Evolutionary conservation across 495 filamentous ascomycete genomes (phyloP), one percentile per base, ranked within the genome.

Genomic region (Neohortaea acidophila): DNA sequence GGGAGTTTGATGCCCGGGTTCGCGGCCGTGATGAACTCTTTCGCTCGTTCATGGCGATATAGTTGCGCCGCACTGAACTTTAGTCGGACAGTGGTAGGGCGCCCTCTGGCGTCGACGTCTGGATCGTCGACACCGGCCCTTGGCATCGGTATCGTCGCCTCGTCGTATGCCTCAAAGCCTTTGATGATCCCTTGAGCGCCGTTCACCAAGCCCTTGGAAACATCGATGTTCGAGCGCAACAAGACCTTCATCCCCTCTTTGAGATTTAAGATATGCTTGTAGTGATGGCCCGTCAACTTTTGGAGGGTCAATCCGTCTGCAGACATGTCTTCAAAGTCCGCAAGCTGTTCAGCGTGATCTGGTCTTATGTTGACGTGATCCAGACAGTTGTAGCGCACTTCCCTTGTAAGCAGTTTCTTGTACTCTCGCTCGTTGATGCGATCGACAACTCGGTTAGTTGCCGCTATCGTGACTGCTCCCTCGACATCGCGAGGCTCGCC

Each of bases 181-280:
- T 57, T 36, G 14, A 72, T 57, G 5, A 52, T 39, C 2, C 68
- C 68, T 42, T 67, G 68, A 8, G 61, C 62, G 11, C 68, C 68
- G 36, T 72, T 72, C 4, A 66, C 65, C 3, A 72, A 59, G 1
- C 58, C 55, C 0, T 22, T 12, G 1, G 26, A 5, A 12, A 51
- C 19, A 22, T 57, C 53, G 2, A 68, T 48, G 40, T 72, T 72
- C 9, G 52, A 44, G 7, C 68, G 52, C 2, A 70, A 53, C 19
- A 69, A 56, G 24, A 72, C 66, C 32, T 57, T 55, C 44, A 64
- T 61, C 1, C 52, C 52, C 13, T 55, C 24, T 41, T 68, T 69
- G 8, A 70, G 49, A 19, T 49, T 28, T n/a, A 66, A 19, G 0
- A 35, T 8, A 3, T 31, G 25, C 18, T 49, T 44, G 21, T 51